Base-by-base conservation (phyloP, 192 early-diverging fungal species). In the Geranomyces michiganensis region DNA sequence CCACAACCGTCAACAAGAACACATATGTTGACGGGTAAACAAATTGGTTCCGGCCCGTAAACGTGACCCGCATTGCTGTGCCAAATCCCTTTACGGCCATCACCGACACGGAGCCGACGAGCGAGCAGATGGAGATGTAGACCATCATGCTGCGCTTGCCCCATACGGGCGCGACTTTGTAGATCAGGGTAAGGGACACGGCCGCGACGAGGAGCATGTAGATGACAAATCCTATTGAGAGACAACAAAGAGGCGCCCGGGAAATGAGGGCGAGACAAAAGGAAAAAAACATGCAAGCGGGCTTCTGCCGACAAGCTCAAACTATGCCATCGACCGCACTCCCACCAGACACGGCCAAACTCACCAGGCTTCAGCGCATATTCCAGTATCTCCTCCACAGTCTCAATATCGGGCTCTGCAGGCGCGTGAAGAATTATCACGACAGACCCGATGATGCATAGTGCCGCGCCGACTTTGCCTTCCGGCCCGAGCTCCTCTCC, bases 51-150 rank as follows among this genome's bases (percentile, higher is more conserved):
- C 90, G 85, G 55, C 94, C 94, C 8, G 92, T 89, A 88, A 96
- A 92, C 0, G 96, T 96, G 75, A 96, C 80, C 76, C 93, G 93
- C 29, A 96, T 79, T 21, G 94, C 95, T 73, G 94, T 92, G 62
- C 93, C 94, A 78, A 96, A 94, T 2, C 90, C 96, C 81, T 97
- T 97, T 80, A 89, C 91, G 0, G 93, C 91, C 79, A 93, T 94
- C 55, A 97, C 91, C 13, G 92, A 75, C n/a, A 75, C 51, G 5
- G 96, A 98, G 0, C 96, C 96, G n/a, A 95, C 94, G 19, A 96
- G 79, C 0, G 96, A 98, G 81, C 96, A 98, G 75, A 98, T 98
- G 24, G 94, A 88, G 56, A 98, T 87, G 79, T 96, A 96, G 13
- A 96, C 92, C 0, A 98, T 71, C 36, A 93, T 92, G 64, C 85